Percentiles rank a stretch among this genome's conserved stretches.
These are phyloP conservation scores for Chionographis japonica DNA, from an alignment of 106 monocot species.

Conservation along the genomic window DNA sequence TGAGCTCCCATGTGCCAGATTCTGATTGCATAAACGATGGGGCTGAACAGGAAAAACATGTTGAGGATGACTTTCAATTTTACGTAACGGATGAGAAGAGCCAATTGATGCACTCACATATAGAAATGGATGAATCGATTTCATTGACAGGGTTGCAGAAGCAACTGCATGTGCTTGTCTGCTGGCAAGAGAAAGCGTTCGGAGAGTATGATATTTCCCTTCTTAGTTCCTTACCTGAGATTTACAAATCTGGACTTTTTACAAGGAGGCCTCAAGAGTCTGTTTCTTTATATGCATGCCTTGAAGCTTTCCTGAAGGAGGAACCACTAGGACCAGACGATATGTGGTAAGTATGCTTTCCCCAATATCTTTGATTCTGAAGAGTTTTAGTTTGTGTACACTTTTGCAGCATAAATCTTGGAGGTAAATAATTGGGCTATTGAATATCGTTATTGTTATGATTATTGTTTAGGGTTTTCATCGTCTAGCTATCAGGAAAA, in stretches of 20 bases:
- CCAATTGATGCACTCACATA: slow-evolving; percentile 9
- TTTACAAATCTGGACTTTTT: slow-evolving; percentile 18
- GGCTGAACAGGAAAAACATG: background rate
- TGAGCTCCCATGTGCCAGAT: background rate
- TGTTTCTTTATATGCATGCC: slow-evolving; percentile 39
- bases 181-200: slow-evolving; percentile 16
- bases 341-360: slow-evolving; percentile 32
- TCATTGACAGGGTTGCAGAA: slow-evolving; percentile 11
- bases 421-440: too few relatives aligned
- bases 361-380: too few relatives aligned
- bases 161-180: slow-evolving; percentile 27
- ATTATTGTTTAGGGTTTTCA: too few relatives aligned
- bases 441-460: too few relatives aligned
- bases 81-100: slow-evolving; percentile 30
- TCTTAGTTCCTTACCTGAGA: slow-evolving; percentile 21
- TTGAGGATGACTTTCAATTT: slow-evolving; percentile 11
- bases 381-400: too few relatives aligned
- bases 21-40: background rate
- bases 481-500: too few relatives aligned
- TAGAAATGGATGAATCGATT: slow-evolving; percentile 14
- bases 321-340: slow-evolving; percentile 53
- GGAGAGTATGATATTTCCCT: slow-evolving; percentile 16
- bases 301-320: slow-evolving; percentile 45
- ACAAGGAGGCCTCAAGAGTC: slow-evolving; percentile 24
- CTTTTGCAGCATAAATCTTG: too few relatives aligned